Evolutionary conservation across 208 protist genomes (phyloP).

Genomic region (Trypanosoma theileri): DNA sequence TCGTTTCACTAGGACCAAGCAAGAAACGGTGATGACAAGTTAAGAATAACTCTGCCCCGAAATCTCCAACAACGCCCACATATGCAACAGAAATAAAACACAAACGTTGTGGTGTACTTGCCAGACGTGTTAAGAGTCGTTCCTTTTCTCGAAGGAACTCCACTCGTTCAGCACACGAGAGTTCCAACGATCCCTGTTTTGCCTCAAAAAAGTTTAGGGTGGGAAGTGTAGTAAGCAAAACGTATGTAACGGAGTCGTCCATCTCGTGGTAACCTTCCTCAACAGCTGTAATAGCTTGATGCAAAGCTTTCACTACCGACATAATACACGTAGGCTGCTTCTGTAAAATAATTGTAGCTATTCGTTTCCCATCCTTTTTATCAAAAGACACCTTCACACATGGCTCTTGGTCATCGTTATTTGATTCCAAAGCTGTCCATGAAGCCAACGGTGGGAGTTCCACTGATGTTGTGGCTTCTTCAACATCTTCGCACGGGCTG

Average conservation of each 20-base stretch:
- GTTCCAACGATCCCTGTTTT: slow-evolving; percentile 39
- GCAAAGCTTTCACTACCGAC: slow-evolving; percentile 10
- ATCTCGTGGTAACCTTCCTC: slow-evolving; percentile 3
- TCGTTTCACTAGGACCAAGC: slow-evolving; percentile 15
- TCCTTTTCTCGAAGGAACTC: slow-evolving; percentile 38
- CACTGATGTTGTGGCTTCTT: neutral
- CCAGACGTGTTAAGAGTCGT: slow-evolving; percentile 41
- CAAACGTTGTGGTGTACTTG: slow-evolving; percentile 22
- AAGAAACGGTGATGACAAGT: slow-evolving; percentile 49
- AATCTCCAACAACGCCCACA: slow-evolving; percentile 43
- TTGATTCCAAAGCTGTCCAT: neutral
- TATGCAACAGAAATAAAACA: slow-evolving; percentile 37
- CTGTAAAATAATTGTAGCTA: slow-evolving; percentile 21
- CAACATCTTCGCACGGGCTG: neutral
- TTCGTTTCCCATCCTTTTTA: neutral
- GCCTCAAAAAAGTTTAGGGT: slow-evolving; percentile 56
- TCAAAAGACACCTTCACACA: slow-evolving; percentile 27
- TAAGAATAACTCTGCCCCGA: slow-evolving; percentile 82
- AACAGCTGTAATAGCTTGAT: slow-evolving; percentile 18
- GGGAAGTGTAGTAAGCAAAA: slow-evolving; percentile 38
- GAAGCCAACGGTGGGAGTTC: slow-evolving; percentile 15
- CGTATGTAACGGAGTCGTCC: slow-evolving; percentile 5
- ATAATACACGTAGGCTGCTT: slow-evolving; percentile 3
- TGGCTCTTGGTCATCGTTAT: neutral
- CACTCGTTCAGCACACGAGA: slow-evolving; percentile 37